phyloP scores from a whole-genome alignment of 306 rosid species.

The Fragaria ananassa region DNA sequence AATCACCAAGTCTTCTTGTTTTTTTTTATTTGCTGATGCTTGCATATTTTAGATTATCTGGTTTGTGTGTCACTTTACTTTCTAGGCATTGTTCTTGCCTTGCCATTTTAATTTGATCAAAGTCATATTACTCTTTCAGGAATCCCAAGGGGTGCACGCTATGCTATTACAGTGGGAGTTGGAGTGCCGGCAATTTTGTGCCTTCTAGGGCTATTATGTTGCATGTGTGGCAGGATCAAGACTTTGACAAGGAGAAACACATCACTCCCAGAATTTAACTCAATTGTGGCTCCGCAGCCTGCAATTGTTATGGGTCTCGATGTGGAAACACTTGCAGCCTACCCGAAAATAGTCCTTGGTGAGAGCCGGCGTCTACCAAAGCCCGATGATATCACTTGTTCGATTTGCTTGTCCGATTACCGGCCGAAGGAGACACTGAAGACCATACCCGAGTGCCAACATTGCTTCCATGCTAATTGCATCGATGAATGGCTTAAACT shows the following conservation, averaged over 20 bases:
- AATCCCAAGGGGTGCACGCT: slow-evolving; percentile 43
- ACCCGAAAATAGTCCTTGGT: slow-evolving; percentile 54
- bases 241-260: slow-evolving; percentile 9
- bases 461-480: slow-evolving; percentile 70
- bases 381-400: slow-evolving; percentile 42
- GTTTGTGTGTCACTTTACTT: background rate
- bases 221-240: slow-evolving; percentile 29
- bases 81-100: background rate
- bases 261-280: slow-evolving; percentile 37
- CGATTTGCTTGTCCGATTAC: slow-evolving; percentile 69
- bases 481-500: slow-evolving; percentile 72
- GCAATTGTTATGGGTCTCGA: slow-evolving; percentile 41
- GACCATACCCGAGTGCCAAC: slow-evolving; percentile 60
- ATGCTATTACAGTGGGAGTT: slow-evolving; percentile 41
- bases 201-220: slow-evolving; percentile 40
- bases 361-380: slow-evolving; percentile 41
- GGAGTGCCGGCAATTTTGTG: slow-evolving; percentile 46
- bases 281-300: slow-evolving; percentile 29
- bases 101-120: no score
- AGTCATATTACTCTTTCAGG: slow-evolving; percentile 29
- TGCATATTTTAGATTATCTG: background rate
- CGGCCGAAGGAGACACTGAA: slow-evolving; percentile 54
- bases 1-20: background rate
- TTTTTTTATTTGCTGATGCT: background rate
- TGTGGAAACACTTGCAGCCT: slow-evolving; percentile 51